These are phyloP conservation scores for Fusarium anguioides DNA, from an alignment of 2,329 filamentous ascomycete genomes.

Conservation along the genomic window DNA sequence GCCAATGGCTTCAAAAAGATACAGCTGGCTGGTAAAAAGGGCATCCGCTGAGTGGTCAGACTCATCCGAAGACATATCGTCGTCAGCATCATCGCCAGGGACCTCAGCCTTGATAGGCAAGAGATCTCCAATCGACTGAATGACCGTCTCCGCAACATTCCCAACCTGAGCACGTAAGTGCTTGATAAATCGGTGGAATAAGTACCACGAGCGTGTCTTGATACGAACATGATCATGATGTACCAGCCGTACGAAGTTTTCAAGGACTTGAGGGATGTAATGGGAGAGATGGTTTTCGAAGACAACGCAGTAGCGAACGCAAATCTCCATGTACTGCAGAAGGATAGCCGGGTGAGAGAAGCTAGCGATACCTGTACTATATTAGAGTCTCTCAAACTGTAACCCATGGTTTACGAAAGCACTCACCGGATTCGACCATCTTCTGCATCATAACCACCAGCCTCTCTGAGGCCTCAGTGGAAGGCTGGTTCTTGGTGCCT, in stretches of 20 bases:
- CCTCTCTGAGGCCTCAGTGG: slow-evolving; percentile 80
- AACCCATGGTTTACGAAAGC: background rate
- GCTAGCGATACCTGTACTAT: slow-evolving; percentile 75
- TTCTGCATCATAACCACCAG: slow-evolving; percentile 93
- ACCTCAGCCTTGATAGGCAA: slow-evolving; percentile 92
- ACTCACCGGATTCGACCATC: slow-evolving; percentile 90
- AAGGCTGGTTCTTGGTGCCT: slow-evolving; percentile 86
- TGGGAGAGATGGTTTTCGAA: slow-evolving; percentile 82
- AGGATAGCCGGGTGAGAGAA: slow-evolving; percentile 93
- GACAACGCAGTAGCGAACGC: slow-evolving; percentile 91
- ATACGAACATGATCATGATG: slow-evolving; percentile 90
- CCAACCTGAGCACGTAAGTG: slow-evolving; percentile 86
- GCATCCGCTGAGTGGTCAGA: slow-evolving; percentile 91
- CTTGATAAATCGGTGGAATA: slow-evolving; percentile 93
- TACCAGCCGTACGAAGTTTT: slow-evolving; percentile 90
- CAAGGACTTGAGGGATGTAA: slow-evolving; percentile 86
- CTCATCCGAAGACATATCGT: slow-evolving; percentile 96
- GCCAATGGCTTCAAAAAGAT: slow-evolving; percentile 94
- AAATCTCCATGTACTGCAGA: slow-evolving; percentile 98
- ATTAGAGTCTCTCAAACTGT: slow-evolving; percentile 22
- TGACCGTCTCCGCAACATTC: slow-evolving; percentile 90
- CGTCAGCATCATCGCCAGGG: slow-evolving; percentile 78
- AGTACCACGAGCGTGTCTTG: slow-evolving; percentile 93
- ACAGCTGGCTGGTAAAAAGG: slow-evolving; percentile 89
- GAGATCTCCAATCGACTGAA: slow-evolving; percentile 88